These are phyloP conservation scores for Globisporangium splendens DNA, from an alignment of 352 stramenopile species.

Conservation along the genomic window DNA sequence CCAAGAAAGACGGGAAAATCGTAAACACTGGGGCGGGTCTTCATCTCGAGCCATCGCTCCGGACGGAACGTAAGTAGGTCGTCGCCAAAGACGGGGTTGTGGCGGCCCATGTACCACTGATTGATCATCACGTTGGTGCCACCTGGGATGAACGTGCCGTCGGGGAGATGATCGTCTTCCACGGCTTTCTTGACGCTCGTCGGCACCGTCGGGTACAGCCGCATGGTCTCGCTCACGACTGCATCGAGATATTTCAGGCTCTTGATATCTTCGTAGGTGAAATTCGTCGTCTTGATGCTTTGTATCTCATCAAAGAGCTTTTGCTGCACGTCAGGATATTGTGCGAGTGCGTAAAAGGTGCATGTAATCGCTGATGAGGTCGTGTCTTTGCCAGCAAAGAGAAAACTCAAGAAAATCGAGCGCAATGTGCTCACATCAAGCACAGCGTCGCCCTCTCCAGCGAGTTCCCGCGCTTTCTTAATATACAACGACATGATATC, in stretches of 20 bases:
- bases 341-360: slow-evolving; percentile 64
- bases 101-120: slow-evolving; percentile 48
- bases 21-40: slow-evolving; percentile 50
- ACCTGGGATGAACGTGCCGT: slow-evolving; percentile 55
- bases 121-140: slow-evolving; percentile 62
- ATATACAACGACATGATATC: slow-evolving; percentile 55
- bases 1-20: slow-evolving; percentile 76
- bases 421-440: neutral
- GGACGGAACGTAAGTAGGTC: slow-evolving; percentile 50
- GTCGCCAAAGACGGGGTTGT: slow-evolving; percentile 41
- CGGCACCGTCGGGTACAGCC: slow-evolving; percentile 11
- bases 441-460: neutral
- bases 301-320: slow-evolving; percentile 46
- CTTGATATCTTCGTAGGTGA: slow-evolving; percentile 59
- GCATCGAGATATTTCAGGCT: slow-evolving; percentile 65
- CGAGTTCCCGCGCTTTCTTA: slow-evolving; percentile 35
- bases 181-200: neutral
- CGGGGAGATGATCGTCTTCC: neutral
- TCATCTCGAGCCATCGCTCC: slow-evolving; percentile 60
- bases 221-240: slow-evolving; percentile 63
- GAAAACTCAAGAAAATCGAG: neutral
- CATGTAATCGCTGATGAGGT: neutral
- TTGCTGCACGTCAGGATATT: slow-evolving; percentile 42
- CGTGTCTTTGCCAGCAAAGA: slow-evolving; percentile 2
- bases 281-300: neutral